phyloP scores from a whole-genome alignment of 1,284 basidiomycete genomes.

The Melampsora americana region DNA sequence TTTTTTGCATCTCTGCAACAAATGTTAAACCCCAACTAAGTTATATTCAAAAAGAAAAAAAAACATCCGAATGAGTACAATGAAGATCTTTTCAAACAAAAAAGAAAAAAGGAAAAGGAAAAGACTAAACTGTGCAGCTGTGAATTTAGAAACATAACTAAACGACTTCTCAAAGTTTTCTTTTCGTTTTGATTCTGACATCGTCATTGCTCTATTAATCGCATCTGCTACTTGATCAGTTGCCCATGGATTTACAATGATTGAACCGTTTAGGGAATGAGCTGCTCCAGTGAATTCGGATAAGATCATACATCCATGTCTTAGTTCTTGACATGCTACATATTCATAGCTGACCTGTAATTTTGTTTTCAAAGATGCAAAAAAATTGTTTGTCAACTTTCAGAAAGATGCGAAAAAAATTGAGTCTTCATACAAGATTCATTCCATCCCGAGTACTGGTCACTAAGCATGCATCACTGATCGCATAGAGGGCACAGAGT shows the following conservation, averaged over 20 bases:
- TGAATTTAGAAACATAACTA: constrained; percentile 57
- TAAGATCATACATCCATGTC: constrained; percentile 93
- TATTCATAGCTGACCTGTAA: constrained; percentile 96
- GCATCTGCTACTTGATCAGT: constrained; percentile 88
- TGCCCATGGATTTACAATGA: constrained; percentile 81
- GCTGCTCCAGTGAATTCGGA: constrained; percentile 98
- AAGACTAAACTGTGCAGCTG: constrained; percentile 26
- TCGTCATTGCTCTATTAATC: constrained; percentile 88
- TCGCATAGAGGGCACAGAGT: constrained; percentile 89
- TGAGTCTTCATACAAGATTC: constrained; percentile 70
- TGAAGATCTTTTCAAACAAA: background rate
- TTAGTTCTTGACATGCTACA: constrained; percentile 86
- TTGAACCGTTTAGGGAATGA: constrained; percentile 85
- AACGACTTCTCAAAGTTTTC: constrained; percentile 93
- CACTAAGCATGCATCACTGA: constrained; percentile 93
- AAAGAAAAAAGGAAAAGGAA: background rate
- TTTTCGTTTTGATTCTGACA: constrained; percentile 72
- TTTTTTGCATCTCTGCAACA: constrained; percentile 38
- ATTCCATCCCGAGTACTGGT: constrained; percentile 95
- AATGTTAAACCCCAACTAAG: constrained; percentile 38
- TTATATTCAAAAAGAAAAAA: background rate
- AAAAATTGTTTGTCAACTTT: background rate
- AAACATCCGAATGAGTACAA: background rate
- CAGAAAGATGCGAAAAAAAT: background rate
- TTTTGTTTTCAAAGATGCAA: too few species aligned